A percentile compares a stretch with the other conserved stretches of the same genome.
phyloP scores from a whole-genome alignment of 129 eudicot genomes.

The Flaveria trinervia region DNA sequence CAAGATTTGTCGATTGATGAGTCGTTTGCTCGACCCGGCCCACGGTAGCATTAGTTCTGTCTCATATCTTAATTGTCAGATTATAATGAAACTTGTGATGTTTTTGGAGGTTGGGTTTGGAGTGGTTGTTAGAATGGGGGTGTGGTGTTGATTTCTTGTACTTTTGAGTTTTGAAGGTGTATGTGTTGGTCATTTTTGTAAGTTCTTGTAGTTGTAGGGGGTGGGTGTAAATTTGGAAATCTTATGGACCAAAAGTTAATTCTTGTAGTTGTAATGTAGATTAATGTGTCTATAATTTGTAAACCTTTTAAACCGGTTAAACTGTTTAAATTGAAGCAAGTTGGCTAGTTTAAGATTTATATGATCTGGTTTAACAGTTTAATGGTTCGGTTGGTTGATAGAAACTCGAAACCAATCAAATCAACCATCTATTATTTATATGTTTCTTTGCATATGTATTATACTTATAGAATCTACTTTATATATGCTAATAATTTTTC shows the following conservation, averaged over 20 bases:
- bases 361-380: no score
- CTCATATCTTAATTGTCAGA: neutral
- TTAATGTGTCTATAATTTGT: neutral
- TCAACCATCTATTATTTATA: no score
- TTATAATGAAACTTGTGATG: conserved; percentile 6
- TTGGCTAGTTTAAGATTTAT: no score
- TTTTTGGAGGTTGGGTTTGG: conserved; percentile 21
- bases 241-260: conserved; percentile 18
- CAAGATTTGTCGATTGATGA: conserved; percentile 79
- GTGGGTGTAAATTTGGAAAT: conserved; percentile 32
- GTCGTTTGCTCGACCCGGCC: conserved; percentile 71
- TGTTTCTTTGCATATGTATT: no score
- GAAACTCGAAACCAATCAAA: no score
- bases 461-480: no score
- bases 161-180: conserved; percentile 27
- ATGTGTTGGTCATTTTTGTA: conserved; percentile 21
- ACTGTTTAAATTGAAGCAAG: neutral
- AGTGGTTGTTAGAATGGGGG: conserved; percentile 25
- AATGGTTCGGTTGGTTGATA: no score
- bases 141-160: conserved; percentile 2
- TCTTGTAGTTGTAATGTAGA: neutral
- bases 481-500: no score
- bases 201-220: conserved; percentile 35
- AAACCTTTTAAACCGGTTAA: neutral
- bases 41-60: conserved; percentile 50